Conservation (phyloP, 1,284 basidiomycete genomes). For the Tilletia caries region DNA sequence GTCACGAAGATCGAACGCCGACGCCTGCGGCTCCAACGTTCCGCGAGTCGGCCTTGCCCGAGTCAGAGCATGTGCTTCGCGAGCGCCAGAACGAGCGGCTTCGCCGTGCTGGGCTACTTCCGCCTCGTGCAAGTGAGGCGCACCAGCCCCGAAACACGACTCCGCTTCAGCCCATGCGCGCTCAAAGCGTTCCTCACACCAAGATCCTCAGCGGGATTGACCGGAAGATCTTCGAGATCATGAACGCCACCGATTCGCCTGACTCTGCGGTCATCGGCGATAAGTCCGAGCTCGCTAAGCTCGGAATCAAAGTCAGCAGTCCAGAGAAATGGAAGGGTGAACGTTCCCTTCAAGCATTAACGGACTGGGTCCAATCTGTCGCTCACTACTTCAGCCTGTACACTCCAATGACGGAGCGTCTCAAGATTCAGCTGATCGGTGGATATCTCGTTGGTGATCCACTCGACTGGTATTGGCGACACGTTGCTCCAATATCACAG, state of each 20-base stretch:
- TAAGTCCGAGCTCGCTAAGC: background rate
- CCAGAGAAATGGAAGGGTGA: conserved; percentile 12
- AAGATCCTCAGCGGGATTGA: background rate
- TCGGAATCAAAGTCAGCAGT: background rate
- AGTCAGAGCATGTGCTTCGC: background rate
- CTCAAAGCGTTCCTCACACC: background rate
- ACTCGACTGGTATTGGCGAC: conserved; percentile 11
- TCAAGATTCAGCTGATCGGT: background rate
- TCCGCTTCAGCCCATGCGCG: background rate
- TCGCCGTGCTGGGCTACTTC: conserved; percentile 1
- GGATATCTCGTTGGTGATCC: background rate
- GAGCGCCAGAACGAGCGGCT: conserved; percentile 5
- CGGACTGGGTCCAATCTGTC: background rate
- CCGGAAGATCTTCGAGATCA: background rate
- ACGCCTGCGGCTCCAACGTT: background rate
- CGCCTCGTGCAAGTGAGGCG: background rate
- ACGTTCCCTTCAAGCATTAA: conserved; percentile 1
- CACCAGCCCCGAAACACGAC: background rate
- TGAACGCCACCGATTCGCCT: background rate
- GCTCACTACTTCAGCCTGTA: background rate
- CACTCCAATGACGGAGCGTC: background rate
- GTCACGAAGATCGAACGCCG: background rate
- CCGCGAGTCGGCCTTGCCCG: no score
- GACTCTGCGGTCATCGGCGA: background rate
- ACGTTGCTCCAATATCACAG: background rate